Evolutionary conservation across 2,329 filamentous ascomycete genomes (phyloP).

Genomic region (Penicillium hesseltinei): DNA sequence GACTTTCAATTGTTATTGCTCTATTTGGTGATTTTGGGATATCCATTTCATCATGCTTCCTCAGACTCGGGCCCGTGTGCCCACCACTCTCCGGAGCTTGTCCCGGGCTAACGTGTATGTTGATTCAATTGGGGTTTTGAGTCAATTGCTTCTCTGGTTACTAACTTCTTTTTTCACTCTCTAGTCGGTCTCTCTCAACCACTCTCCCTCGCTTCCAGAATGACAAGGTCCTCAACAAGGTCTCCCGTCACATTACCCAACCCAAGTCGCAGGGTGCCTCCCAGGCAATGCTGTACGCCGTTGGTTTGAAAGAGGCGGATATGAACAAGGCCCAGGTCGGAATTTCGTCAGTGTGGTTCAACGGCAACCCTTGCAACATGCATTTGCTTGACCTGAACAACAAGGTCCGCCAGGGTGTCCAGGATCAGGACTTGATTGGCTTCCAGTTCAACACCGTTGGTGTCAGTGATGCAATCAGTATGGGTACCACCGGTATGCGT

Average conservation of each 20-base stretch:
- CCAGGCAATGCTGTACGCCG: conserved; percentile 98
- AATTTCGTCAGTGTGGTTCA: conserved; percentile 97
- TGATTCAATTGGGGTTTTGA: not conserved
- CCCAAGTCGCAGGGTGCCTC: conserved; percentile 97
- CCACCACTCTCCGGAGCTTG: conserved; percentile 28
- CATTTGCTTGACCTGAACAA: conserved; percentile 88
- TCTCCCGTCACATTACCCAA: conserved; percentile 84
- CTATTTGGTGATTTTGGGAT: conserved; percentile 14
- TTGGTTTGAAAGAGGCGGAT: conserved; percentile 78
- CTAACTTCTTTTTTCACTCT: conserved; percentile 7
- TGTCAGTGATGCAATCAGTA: conserved; percentile 95
- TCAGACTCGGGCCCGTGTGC: conserved; percentile 27
- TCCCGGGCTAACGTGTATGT: conserved; percentile 20
- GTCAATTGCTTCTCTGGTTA: conserved; percentile 1
- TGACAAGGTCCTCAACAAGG: conserved; percentile 67
- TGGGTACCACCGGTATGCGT: conserved; percentile 97
- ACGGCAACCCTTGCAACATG: conserved; percentile 99
- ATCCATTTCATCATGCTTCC: conserved; percentile 20
- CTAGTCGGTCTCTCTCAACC: conserved; percentile 38
- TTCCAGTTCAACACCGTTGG: conserved; percentile 99
- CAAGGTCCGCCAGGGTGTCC: conserved; percentile 69
- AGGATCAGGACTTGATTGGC: conserved; percentile 76
- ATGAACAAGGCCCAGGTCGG: conserved; percentile 97
- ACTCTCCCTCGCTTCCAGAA: conserved; percentile 50
- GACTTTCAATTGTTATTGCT: conserved; percentile 8